A percentile compares a stretch with the other conserved stretches of the same genome.
Conservation (phyloP, 345 rosid genomes). For the Boechera retrofracta region DNA sequence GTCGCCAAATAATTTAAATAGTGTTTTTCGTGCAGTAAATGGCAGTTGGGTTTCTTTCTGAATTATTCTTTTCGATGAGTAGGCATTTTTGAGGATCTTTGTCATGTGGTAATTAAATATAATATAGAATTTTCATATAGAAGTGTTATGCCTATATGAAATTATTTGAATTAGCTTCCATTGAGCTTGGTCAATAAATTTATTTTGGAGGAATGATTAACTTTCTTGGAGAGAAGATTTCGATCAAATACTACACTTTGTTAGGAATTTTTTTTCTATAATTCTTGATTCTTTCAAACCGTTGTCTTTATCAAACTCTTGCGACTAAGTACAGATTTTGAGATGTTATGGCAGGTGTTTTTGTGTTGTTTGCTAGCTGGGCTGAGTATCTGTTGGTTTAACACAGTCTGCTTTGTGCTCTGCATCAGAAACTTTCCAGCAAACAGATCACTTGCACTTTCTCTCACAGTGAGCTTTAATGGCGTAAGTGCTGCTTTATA, state of each 20-base stretch:
- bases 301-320: neutral
- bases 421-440: conserved; percentile 84
- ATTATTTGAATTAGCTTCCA: conserved; percentile 6
- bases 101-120: conserved; percentile 13
- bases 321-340: conserved; percentile 21
- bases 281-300: neutral
- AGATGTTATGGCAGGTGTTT: conserved; percentile 64
- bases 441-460: conserved; percentile 78
- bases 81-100: conserved; percentile 14
- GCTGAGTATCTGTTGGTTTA: conserved; percentile 97
- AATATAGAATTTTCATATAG: neutral
- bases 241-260: neutral
- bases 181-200: neutral
- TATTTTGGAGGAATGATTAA: neutral
- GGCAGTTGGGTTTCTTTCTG: neutral
- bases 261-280: neutral
- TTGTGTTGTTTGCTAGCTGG: conserved; percentile 85
- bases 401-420: conserved; percentile 92
- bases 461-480: conserved; percentile 91
- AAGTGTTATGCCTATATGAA: conserved; percentile 8
- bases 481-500: conserved; percentile 94
- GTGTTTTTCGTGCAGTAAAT: neutral
- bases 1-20: neutral
- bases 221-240: neutral
- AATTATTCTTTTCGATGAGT: conserved; percentile 8